Percentiles rank a stretch among this genome's conserved stretches.
Evolutionary conservation across 805 yeast species (phyloP).

Genomic region (Millerago galiae): DNA sequence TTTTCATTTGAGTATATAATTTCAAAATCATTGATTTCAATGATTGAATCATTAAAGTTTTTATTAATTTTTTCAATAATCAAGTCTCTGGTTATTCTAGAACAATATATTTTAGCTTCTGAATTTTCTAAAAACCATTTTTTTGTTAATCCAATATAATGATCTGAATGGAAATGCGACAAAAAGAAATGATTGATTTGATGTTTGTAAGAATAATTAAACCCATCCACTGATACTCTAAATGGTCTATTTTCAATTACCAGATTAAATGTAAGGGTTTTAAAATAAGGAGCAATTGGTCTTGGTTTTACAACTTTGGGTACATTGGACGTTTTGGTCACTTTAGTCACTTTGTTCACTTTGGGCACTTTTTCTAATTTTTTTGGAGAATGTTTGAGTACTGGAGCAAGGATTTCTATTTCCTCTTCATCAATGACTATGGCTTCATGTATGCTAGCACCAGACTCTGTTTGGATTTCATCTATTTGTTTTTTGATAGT

Average conservation of each 20-base stretch:
- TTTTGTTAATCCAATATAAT: slow-evolving; percentile 79
- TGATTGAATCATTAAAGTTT: neutral
- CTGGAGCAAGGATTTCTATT: no score
- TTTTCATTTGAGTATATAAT: neutral
- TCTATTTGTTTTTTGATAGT: neutral
- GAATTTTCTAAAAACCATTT: slow-evolving; percentile 51
- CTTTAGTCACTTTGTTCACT: no score
- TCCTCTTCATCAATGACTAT: neutral
- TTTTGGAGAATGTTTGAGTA: no score
- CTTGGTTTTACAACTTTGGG: slow-evolving; percentile 3
- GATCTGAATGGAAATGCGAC: slow-evolving; percentile 91
- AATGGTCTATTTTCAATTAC: neutral
- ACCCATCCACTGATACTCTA: slow-evolving; percentile 64
- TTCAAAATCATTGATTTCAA: neutral
- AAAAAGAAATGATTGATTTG: slow-evolving; percentile 49
- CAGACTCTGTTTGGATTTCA: neutral
- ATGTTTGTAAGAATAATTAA: slow-evolving; percentile 34
- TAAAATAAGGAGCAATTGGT: slow-evolving; percentile 39
- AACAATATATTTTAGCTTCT: slow-evolving; percentile 60
- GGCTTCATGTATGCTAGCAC: slow-evolving; percentile 25
- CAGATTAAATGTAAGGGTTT: slow-evolving; percentile 39
- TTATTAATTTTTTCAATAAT: slow-evolving; percentile 44
- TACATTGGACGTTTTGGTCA: neutral
- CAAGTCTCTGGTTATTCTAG: slow-evolving; percentile 60
- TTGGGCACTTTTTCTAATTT: no score